These are phyloP conservation scores for Beauveria sp. DNA, from an alignment of 2,329 filamentous ascomycete genomes.

Conservation along the genomic window DNA sequence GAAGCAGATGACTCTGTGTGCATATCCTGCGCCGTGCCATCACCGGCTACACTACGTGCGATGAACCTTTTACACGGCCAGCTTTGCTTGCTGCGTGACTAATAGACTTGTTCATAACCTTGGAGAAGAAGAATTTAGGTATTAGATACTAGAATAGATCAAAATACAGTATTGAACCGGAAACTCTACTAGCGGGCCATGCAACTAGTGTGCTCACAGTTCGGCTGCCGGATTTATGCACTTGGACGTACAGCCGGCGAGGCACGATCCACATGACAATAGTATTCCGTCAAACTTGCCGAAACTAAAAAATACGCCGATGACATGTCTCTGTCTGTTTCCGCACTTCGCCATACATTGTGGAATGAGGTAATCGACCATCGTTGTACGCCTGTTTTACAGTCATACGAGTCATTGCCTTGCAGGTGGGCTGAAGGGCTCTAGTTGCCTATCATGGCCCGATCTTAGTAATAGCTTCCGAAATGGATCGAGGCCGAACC, in stretches of 20 bases:
- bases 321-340: not conserved
- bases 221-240: not conserved
- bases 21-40: not conserved
- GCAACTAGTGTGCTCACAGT: no score
- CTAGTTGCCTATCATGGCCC: not conserved
- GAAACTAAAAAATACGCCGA: not conserved
- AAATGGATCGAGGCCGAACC: not conserved
- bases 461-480: slow-evolving; percentile 1
- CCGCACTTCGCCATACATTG: not conserved
- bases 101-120: not conserved
- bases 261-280: not conserved
- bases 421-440: not conserved
- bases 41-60: not conserved
- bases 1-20: not conserved
- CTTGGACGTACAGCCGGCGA: not conserved
- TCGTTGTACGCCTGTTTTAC: not conserved
- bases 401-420: not conserved
- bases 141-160: not conserved
- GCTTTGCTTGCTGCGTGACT: not conserved
- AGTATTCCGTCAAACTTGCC: not conserved
- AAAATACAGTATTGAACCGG: no score
- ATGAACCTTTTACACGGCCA: not conserved
- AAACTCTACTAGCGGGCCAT: no score
- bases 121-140: not conserved
- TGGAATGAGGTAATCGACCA: not conserved